A percentile compares a stretch with the other conserved stretches of the same genome.
These are phyloP conservation scores for Entonaema liquescens DNA, from an alignment of 495 filamentous ascomycete genomes.

Conservation along the genomic window DNA sequence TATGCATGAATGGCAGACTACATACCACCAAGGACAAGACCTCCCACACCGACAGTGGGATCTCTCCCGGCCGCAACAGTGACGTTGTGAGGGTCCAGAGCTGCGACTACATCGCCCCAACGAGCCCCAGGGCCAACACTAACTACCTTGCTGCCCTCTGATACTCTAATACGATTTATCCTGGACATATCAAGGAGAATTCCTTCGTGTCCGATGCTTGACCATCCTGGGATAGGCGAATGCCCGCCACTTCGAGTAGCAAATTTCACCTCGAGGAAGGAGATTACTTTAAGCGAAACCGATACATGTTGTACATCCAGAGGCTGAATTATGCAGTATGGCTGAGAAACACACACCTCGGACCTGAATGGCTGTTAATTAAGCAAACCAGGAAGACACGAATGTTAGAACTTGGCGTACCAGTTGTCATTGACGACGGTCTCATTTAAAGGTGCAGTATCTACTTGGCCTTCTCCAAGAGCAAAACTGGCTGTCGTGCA, in stretches of 20 bases:
- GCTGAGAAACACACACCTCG: slow-evolving; percentile 24
- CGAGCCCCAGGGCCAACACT: slow-evolving; percentile 50
- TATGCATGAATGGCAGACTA: neutral
- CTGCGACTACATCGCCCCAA: slow-evolving; percentile 51
- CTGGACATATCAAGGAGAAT: slow-evolving; percentile 56
- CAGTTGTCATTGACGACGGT: neutral
- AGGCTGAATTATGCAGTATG: slow-evolving; percentile 48
- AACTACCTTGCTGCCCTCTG: slow-evolving; percentile 41
- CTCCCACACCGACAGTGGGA: slow-evolving; percentile 51
- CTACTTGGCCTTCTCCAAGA: neutral
- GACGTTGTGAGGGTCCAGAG: slow-evolving; percentile 39
- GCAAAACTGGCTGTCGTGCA: neutral
- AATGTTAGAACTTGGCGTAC: neutral
- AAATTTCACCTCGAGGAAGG: slow-evolving; percentile 36
- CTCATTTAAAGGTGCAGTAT: neutral
- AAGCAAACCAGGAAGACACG: neutral
- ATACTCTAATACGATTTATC: slow-evolving; percentile 50
- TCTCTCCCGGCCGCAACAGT: slow-evolving; percentile 49
- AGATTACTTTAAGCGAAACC: slow-evolving; percentile 27
- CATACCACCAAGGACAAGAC: slow-evolving; percentile 49
- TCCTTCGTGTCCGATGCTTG: slow-evolving; percentile 49
- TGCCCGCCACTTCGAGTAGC: slow-evolving; percentile 59
- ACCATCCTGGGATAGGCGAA: slow-evolving; percentile 42
- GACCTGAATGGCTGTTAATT: slow-evolving; percentile 10
- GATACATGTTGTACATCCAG: slow-evolving; percentile 44